Conservation (phyloP, 1,284 basidiomycete species). For the Flammula alnicola region DNA sequence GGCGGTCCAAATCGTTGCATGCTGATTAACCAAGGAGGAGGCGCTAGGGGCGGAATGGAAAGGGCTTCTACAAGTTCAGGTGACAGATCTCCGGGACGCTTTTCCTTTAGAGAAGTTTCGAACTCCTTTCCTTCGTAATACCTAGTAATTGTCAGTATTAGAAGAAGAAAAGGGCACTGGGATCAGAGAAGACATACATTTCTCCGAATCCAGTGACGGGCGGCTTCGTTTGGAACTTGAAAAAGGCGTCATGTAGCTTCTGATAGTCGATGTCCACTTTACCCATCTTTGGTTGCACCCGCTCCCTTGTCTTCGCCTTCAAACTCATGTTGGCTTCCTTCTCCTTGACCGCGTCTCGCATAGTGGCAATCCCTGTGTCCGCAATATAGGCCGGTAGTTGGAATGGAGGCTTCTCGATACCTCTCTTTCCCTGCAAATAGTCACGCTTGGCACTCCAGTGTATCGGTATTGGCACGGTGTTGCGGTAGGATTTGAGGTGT, state of each 20-base stretch:
- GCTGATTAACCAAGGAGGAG: slow-evolving; percentile 98
- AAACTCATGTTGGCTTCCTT: slow-evolving; percentile 96
- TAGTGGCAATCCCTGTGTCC: slow-evolving; percentile 97
- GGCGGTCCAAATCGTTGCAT: slow-evolving; percentile 99
- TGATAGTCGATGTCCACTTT: slow-evolving; percentile 99
- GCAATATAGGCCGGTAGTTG: slow-evolving; percentile 95
- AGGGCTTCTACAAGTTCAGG: slow-evolving; percentile 97
- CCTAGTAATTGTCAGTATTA: slow-evolving; percentile 47
- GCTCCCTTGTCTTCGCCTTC: slow-evolving; percentile 94
- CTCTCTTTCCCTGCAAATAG: slow-evolving; percentile 95
- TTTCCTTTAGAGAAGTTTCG: slow-evolving; percentile 95
- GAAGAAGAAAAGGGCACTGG: slow-evolving; percentile 1
- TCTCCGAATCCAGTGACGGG: slow-evolving; percentile 89
- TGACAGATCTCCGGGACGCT: slow-evolving; percentile 94
- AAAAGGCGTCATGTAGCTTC: slow-evolving; percentile 99
- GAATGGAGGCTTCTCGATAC: slow-evolving; percentile 97
- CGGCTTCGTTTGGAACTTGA: slow-evolving; percentile 96
- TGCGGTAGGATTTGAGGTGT: slow-evolving; percentile 91
- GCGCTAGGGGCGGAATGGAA: slow-evolving; percentile 97
- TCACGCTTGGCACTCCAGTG: slow-evolving; percentile 99
- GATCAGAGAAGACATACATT: slow-evolving; percentile 62
- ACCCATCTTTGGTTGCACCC: slow-evolving; percentile 99
- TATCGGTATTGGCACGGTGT: slow-evolving; percentile 91
- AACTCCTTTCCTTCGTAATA: slow-evolving; percentile 99
- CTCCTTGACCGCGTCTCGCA: slow-evolving; percentile 96